Percentiles rank a stretch among this genome's conserved stretches.
Conservation (phyloP, 2,329 filamentous ascomycete species). For the Arthrobotrys iridis region DNA sequence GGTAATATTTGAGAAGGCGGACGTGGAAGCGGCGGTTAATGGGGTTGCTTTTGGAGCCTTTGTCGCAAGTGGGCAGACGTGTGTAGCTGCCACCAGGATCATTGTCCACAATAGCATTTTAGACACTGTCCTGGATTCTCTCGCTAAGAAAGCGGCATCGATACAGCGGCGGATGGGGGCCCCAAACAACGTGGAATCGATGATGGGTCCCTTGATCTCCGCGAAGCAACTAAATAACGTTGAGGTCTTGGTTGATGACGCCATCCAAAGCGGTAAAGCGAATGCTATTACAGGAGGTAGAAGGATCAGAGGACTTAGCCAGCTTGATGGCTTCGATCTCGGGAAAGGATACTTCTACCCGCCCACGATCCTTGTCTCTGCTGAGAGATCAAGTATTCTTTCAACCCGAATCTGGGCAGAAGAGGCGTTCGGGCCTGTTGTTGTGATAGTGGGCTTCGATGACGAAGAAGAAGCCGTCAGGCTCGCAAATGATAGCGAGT, state of each 20-base stretch:
- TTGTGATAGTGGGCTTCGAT: slow-evolving; percentile 65
- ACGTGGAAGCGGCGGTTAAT: slow-evolving; percentile 81
- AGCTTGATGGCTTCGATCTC: slow-evolving; percentile 67
- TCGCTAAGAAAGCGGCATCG: slow-evolving; percentile 65
- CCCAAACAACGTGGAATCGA: slow-evolving; percentile 68
- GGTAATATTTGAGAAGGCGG: slow-evolving; percentile 81
- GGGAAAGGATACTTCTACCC: slow-evolving; percentile 66
- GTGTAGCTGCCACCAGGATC: slow-evolving; percentile 68
- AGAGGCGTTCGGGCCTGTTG: slow-evolving; percentile 67
- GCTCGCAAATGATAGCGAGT: slow-evolving; percentile 66
- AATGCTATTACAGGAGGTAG: slow-evolving; percentile 65
- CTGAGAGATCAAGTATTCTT: slow-evolving; percentile 58
- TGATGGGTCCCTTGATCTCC: slow-evolving; percentile 74
- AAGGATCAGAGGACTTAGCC: slow-evolving; percentile 65
- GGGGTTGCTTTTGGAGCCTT: slow-evolving; percentile 61
- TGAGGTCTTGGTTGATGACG: slow-evolving; percentile 60
- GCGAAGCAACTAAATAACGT: slow-evolving; percentile 64
- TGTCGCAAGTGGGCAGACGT: slow-evolving; percentile 69
- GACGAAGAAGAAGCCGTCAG: slow-evolving; percentile 64
- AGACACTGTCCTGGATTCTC: slow-evolving; percentile 61
- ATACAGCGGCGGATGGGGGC: slow-evolving; percentile 69
- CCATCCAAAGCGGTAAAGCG: slow-evolving; percentile 60
- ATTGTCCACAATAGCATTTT: slow-evolving; percentile 66
- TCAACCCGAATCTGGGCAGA: slow-evolving; percentile 62
- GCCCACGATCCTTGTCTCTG: slow-evolving; percentile 63